Percentiles rank a stretch among this genome's conserved stretches.
Conservation (phyloP, 2,329 filamentous ascomycete genomes). For the Coniella lustricola region DNA sequence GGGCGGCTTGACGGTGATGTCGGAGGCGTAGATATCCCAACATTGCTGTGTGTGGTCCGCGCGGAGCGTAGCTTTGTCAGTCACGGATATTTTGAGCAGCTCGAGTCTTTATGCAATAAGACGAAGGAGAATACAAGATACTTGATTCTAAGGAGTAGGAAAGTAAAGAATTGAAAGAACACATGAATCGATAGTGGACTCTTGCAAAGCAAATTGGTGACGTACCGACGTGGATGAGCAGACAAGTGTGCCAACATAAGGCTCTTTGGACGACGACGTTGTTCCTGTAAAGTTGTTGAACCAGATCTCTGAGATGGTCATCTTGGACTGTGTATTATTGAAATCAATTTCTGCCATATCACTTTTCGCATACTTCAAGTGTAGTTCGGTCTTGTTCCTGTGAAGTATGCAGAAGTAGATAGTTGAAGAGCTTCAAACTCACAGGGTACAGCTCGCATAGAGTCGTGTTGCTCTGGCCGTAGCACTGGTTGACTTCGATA, state of each 20-base stretch:
- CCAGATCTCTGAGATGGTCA: conserved; percentile 4
- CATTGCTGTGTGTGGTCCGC: too few relatives aligned
- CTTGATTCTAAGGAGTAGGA: too few relatives aligned
- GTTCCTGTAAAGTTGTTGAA: conserved; percentile 2
- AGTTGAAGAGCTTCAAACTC: background rate
- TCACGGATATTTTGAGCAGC: too few relatives aligned
- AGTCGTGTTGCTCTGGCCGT: conserved; percentile 32
- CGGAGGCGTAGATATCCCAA: conserved; percentile 5
- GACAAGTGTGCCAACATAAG: conserved; percentile 1
- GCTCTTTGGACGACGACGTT: background rate
- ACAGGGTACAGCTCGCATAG: conserved; percentile 28
- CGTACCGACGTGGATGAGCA: conserved; percentile 1
- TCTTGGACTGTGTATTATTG: conserved; percentile 1
- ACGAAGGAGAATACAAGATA: background rate
- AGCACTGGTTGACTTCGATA: conserved; percentile 56
- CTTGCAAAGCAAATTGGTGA: background rate
- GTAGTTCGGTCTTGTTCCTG: too few relatives aligned
- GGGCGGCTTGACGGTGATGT: conserved; percentile 1
- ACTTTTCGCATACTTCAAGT: too few relatives aligned
- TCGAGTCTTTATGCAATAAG: background rate
- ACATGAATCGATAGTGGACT: background rate
- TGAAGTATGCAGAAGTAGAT: too few relatives aligned
- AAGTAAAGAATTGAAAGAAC: too few relatives aligned
- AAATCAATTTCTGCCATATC: too few relatives aligned
- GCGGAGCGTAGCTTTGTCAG: too few relatives aligned